Conservation (phyloP, 345 rosid species). For the Cardiospermum halicacabum region DNA sequence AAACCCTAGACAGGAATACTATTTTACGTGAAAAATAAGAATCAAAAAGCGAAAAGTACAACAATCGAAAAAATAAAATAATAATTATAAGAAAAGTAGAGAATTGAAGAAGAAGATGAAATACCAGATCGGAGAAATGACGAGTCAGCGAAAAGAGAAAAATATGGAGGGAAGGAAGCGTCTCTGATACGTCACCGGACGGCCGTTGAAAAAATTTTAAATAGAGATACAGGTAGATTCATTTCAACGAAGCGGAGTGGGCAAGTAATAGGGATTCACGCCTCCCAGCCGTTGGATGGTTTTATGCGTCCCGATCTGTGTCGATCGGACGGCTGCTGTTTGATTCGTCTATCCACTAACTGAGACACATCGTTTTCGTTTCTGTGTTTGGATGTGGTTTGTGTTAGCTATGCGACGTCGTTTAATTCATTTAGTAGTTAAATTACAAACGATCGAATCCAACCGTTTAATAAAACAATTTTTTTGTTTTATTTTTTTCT, state of each 20-base stretch:
- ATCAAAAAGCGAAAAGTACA: not conserved
- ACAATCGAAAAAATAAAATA: not conserved
- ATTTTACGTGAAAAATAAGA: not conserved
- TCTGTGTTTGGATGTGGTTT: not conserved
- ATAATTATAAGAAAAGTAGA: not conserved
- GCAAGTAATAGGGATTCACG: not conserved
- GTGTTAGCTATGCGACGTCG: not conserved
- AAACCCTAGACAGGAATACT: conserved; percentile 2
- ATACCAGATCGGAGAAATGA: conserved; percentile 33
- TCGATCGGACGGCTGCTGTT: conserved; percentile 8
- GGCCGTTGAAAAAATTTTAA: conserved; percentile 34
- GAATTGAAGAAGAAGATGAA: conserved; percentile 7
- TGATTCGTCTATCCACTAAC: conserved; percentile 4
- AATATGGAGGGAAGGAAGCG: conserved; percentile 22
- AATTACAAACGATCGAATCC: no score
- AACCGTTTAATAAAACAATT: no score
- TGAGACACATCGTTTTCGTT: not conserved
- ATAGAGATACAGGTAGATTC: conserved; percentile 2
- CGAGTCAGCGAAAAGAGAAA: conserved; percentile 16
- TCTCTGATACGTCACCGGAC: conserved; percentile 37
- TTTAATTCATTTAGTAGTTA: not conserved
- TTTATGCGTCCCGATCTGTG: not conserved
- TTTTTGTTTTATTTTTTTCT: no score
- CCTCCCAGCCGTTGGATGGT: conserved; percentile 30
- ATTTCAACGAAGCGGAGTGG: not conserved